These are phyloP conservation scores for Citrus maxima DNA, from an alignment of 345 rosid genomes.

Conservation along the genomic window DNA sequence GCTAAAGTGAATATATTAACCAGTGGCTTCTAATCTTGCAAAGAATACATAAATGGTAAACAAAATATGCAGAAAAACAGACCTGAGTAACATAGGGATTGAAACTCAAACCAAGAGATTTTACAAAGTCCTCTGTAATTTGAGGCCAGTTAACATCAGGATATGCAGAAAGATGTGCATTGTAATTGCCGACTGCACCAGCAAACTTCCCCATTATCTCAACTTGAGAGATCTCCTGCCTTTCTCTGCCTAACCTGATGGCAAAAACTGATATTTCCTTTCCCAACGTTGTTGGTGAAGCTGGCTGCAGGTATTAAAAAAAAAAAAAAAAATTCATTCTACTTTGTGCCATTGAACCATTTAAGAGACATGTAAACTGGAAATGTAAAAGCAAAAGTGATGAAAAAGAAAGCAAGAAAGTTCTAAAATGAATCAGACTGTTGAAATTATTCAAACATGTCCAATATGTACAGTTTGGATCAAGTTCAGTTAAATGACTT, in stretches of 20 bases:
- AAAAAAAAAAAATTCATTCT: constrained; percentile 8
- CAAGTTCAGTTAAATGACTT: not conserved
- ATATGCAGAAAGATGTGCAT: constrained; percentile 90
- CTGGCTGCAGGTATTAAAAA: constrained; percentile 56
- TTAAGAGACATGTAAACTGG: not conserved
- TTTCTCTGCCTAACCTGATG: constrained; percentile 75
- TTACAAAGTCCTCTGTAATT: constrained; percentile 75
- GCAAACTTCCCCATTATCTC: constrained; percentile 90
- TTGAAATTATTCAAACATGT: not conserved
- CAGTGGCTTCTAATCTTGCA: not conserved
- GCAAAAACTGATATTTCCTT: constrained; percentile 97
- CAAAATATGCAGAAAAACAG: not conserved
- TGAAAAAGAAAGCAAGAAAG: not conserved
- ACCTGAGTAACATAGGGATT: constrained; percentile 96
- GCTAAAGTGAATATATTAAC: not conserved
- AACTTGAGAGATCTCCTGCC: constrained; percentile 62
- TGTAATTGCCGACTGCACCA: constrained; percentile 96
- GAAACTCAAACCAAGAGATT: constrained; percentile 76
- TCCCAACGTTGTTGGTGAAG: constrained; percentile 90
- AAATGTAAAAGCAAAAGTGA: constrained; percentile 2
- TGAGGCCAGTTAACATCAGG: constrained; percentile 69
- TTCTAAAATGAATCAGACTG: not conserved
- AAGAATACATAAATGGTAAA: not conserved
- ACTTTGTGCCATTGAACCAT: not conserved
- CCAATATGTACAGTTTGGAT: not conserved